Base-by-base conservation (phyloP, 129 eudicot species). In the Artemisia annua region DNA sequence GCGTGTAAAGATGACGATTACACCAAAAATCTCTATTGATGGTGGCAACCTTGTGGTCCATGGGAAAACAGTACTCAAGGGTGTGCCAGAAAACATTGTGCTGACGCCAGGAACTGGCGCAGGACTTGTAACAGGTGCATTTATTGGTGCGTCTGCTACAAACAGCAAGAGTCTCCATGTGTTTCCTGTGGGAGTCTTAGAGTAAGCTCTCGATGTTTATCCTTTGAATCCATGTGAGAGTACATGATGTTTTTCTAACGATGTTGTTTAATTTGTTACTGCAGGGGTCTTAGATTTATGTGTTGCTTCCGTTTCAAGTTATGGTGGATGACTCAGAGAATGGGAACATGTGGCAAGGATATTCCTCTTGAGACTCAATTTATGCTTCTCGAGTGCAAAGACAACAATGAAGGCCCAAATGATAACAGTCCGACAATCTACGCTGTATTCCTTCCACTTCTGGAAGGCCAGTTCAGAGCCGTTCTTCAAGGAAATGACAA, bases 301-400 rank as follows among this genome's bases (percentile, higher is more conserved):
- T 89, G 98, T 70, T 85, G 80, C 19, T 93, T 93, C 78, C 95
- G 98, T 14, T 93, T 89, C 90, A 93, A 93, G 89, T 77, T 93
- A 53, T 93, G 98, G 98, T 93, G 98, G 98, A 93, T 93, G 98
- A 93, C 97, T 71, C 98, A 93, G 51, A 80, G 95, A 71, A 92
- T 92, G 91, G 98, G 98, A 56, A 87, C 87, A 57, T 92, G 89
- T 62, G 98, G 96, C 30, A 85, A 87, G 56, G 98, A 92, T 66
- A 72, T 92, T 67, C 98, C 98, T n/a, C 66, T 93, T 51, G 98
- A 93, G 83, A 93, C 98, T 19, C 98, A 93, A 22, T 93, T 93
- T 75, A 82, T 93, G 96, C 95, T 93, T 65, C 81, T 93, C 32
- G 98, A 93, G 86, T 80, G 88, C 81, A 87, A 85, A 68, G 95